phyloP scores from a whole-genome alignment of 2,329 filamentous ascomycete genomes.

The Chalaropsis ovoidea region DNA sequence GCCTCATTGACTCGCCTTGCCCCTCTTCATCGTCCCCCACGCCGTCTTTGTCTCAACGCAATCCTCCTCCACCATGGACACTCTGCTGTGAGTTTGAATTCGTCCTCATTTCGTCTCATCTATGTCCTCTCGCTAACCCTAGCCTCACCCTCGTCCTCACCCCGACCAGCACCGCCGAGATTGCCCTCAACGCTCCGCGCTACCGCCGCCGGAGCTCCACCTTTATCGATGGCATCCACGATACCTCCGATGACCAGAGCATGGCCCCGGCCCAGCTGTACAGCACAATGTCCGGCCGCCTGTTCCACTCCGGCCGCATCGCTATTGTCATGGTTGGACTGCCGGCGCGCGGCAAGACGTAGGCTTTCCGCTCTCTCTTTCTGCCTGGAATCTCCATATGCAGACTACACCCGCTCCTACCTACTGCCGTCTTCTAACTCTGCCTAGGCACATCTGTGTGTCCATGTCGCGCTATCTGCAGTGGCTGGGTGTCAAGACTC shows the following conservation, averaged over 20 bases:
- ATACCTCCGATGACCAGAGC: constrained; percentile 68
- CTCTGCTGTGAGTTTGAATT: constrained; percentile 26
- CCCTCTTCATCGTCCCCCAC: no score
- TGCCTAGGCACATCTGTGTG: constrained; percentile 73
- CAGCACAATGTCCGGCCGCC: constrained; percentile 90
- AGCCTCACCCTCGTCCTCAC: constrained; percentile 25
- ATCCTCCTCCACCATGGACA: constrained; percentile 25
- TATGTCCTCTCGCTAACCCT: background rate
- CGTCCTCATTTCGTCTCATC: background rate
- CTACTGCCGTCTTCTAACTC: constrained; percentile 3
- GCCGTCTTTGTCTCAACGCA: background rate
- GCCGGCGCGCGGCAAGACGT: constrained; percentile 91
- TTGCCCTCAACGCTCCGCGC: constrained; percentile 79
- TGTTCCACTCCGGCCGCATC: constrained; percentile 95
- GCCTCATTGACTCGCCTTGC: background rate
- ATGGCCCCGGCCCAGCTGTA: constrained; percentile 95
- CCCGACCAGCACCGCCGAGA: constrained; percentile 78
- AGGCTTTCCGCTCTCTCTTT: constrained; percentile 25
- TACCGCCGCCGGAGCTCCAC: constrained; percentile 90
- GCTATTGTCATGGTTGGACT: constrained; percentile 95
- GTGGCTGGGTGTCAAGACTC: constrained; percentile 96
- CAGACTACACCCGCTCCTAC: no score
- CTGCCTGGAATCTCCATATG: no score
- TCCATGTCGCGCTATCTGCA: constrained; percentile 87
- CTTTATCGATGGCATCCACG: constrained; percentile 94